phyloP scores from a whole-genome alignment of 2,329 filamentous ascomycete genomes.

The Polychaeton citri region DNA sequence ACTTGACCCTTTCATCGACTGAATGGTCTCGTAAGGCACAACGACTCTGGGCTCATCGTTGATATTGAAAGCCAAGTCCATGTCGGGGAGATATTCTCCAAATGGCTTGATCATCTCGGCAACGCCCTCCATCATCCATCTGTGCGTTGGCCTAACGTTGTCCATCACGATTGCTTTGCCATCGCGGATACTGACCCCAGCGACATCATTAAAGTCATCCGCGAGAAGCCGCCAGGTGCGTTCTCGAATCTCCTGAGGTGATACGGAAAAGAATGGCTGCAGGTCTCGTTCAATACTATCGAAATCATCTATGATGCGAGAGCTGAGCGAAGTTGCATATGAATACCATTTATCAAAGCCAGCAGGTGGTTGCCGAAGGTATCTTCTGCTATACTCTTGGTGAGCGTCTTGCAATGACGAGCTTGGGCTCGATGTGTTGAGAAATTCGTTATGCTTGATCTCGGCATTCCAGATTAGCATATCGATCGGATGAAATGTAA shows the following conservation, averaged over 20 bases:
- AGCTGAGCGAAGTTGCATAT: constrained; percentile 39
- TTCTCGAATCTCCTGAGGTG: constrained; percentile 37
- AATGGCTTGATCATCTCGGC: constrained; percentile 42
- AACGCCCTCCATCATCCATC: constrained; percentile 45
- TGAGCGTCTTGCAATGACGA: constrained; percentile 37
- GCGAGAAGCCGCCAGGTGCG: constrained; percentile 40
- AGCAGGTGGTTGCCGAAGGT: constrained; percentile 43
- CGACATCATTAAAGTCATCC: constrained; percentile 41
- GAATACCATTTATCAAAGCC: constrained; percentile 48
- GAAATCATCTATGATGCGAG: constrained; percentile 45
- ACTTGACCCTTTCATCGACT: constrained; percentile 17
- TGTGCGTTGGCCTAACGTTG: constrained; percentile 41
- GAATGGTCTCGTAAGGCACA: constrained; percentile 34
- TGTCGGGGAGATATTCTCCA: constrained; percentile 43
- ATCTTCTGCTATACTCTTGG: constrained; percentile 37
- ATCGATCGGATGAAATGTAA: constrained; percentile 41
- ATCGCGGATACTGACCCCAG: constrained; percentile 42
- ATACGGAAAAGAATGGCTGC: constrained; percentile 40
- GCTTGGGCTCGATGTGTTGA: constrained; percentile 34
- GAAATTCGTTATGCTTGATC: constrained; percentile 35
- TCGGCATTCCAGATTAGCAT: constrained; percentile 38
- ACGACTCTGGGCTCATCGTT: constrained; percentile 47
- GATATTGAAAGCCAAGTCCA: constrained; percentile 51
- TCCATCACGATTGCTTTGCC: constrained; percentile 37
- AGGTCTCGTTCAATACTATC: constrained; percentile 46